Conservation (phyloP, 2,329 filamentous ascomycete genomes). For the Laburnicola sp. region DNA sequence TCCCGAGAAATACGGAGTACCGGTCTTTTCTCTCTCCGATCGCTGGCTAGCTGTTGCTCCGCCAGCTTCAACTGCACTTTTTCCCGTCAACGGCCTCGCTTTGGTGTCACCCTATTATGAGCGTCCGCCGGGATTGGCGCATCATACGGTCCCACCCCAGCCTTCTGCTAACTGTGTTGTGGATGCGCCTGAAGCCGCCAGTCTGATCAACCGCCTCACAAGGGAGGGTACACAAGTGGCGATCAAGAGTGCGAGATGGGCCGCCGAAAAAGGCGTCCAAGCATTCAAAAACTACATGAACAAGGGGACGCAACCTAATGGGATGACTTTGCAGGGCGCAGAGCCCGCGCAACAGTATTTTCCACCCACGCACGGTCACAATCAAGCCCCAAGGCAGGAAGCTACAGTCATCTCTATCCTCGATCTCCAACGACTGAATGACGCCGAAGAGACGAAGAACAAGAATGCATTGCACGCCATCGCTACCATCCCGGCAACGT, state of each 20-base stretch:
- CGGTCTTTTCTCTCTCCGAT: slow-evolving; percentile 69
- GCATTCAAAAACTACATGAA: slow-evolving; percentile 84
- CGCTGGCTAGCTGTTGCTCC: slow-evolving; percentile 80
- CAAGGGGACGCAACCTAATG: slow-evolving; percentile 33
- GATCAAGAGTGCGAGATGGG: slow-evolving; percentile 73
- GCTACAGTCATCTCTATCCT: slow-evolving; percentile 75
- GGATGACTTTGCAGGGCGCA: slow-evolving; percentile 21
- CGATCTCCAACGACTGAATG: slow-evolving; percentile 65
- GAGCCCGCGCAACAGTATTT: slow-evolving; percentile 60
- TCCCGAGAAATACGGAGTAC: slow-evolving; percentile 55
- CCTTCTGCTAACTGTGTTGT: slow-evolving; percentile 68
- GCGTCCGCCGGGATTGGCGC: slow-evolving; percentile 59
- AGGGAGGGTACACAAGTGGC: slow-evolving; percentile 78
- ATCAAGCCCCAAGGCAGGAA: slow-evolving; percentile 58
- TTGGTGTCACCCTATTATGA: slow-evolving; percentile 55
- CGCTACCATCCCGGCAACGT: slow-evolving; percentile 69
- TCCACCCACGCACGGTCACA: slow-evolving; percentile 74
- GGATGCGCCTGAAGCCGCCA: slow-evolving; percentile 72
- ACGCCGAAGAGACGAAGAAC: slow-evolving; percentile 53
- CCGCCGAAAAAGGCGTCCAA: slow-evolving; percentile 74
- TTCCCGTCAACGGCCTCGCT: slow-evolving; percentile 68
- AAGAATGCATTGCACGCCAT: slow-evolving; percentile 61
- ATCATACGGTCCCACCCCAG: slow-evolving; percentile 69
- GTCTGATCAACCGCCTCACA: slow-evolving; percentile 74
- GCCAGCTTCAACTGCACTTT: slow-evolving; percentile 69